Base-by-base conservation (phyloP, 495 filamentous ascomycete species). In the Umbilicaria muhlenbergii region DNA sequence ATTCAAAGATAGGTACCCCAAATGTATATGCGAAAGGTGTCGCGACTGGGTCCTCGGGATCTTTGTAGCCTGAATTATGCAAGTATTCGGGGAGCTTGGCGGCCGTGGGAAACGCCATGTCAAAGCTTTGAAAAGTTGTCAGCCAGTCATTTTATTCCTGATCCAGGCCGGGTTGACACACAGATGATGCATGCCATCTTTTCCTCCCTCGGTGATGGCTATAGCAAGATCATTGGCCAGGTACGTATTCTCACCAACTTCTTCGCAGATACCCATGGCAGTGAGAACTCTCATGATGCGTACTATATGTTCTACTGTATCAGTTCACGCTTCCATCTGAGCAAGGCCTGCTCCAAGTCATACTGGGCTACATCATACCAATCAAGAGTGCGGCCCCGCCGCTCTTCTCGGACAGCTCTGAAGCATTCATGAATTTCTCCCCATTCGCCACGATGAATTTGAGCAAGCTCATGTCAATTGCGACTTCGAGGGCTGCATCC, bases 1-100 rank as follows among this genome's bases (percentile, higher is more conserved):
- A 43, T 11, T 51, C 51, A 38, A 55, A 60, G 31, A 54, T 44
- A 12, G 45, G 43, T 11, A 47, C 50, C 2, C 49, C 47, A 33
- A 54, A 49, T 0, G 58, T 58, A 32, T 58, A 58, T 15, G 51
- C 45, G 43, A 56, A 58, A 5, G 52, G 33, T 10, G 51, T 54
- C 11, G 44, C 31, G 21, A 24, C 21, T 3, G 21, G 21, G 4
- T 51, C 48, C 12, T 41, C 36, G 2, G 50, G 49, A 12, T 53
- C 17, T 11, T 53, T 51, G 32, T 56, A 44, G 5, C 55, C 53
- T 5, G 52, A 52, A 7, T 48, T 46, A 12, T 51, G 52, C 50
- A 56, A 51, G 36, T 58, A 60, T 14, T 58, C 52, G 13, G 53
- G 47, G 7, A 58, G 28, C 32, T 38, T 51, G 13, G 51, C 52